Evolutionary conservation across 495 filamentous ascomycete species (phyloP), one percentile per base, ranked within the genome.

Genomic region (Platismatia glauca): DNA sequence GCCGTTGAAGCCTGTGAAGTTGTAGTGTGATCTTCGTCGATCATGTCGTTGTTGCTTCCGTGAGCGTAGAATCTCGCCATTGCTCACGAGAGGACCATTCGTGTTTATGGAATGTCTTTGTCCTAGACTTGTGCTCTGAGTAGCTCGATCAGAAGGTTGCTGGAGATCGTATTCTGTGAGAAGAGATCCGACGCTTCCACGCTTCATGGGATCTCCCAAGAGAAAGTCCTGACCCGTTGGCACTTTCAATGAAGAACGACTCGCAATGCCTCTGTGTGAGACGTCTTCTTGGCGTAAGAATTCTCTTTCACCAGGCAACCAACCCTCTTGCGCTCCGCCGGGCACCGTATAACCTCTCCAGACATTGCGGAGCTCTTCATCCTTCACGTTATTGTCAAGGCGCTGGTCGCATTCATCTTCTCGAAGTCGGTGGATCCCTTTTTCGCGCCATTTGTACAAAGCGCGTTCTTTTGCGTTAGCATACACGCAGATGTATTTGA

Each of bases 291-390:
- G 66, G 13, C 62, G 59, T 24, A 63, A 34, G 24, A 58, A 66
- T 11, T 66, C 56, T 52, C 57, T 66, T 31, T 68, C 66, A 12
- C 60, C 64, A 1, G 55, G 37, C 27, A 63, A n/a, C 58, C 29
- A 55, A 34, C 64, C 64, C 31, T 43, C 44, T 50, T 67, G 65
- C 22, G 69, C 43, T 50, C 73, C 73, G n/a, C 72, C 75, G 13
- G 27, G 62, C 12, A 63, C 46, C 16, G 72, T 74, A 5, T 66
- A 55, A 38, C 73, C 74, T 31, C 75, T 66, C 70, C 70, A 77
- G 22, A 41, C 35, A 27, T 62, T 59, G 13, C 72, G 66, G 13
- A 70, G 58, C 8, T 64, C 43, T 12, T 60, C 41, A 22, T 76
- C 70, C 16, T 65, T 35, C 4, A 44, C 61, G 35, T 53, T 60